Conservation (phyloP, 129 eudicot genomes). For the Silybum marianum region DNA sequence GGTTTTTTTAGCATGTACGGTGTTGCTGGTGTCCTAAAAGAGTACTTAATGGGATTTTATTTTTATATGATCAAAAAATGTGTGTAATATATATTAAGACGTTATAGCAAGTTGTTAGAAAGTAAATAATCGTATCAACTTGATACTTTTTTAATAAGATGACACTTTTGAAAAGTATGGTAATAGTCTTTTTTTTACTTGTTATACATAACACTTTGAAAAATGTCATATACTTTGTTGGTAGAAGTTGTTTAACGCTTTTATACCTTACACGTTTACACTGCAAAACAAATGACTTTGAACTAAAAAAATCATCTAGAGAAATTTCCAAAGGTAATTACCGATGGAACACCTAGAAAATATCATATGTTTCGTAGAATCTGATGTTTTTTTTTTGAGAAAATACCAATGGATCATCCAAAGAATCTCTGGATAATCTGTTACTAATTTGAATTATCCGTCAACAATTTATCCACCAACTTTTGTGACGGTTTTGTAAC, state of each 20-base stretch:
- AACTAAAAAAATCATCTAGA: no score
- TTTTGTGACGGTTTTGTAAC: no score
- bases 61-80: background rate
- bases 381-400: no score
- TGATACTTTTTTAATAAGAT: background rate
- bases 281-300: no score
- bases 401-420: no score
- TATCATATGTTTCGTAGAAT: no score
- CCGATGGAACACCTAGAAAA: no score
- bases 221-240: background rate
- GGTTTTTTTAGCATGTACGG: background rate
- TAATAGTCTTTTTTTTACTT: background rate
- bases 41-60: background rate
- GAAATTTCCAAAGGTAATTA: no score
- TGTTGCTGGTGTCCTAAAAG: background rate
- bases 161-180: background rate
- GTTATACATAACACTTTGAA: background rate
- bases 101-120: background rate
- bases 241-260: background rate
- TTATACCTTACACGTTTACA: background rate
- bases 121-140: background rate
- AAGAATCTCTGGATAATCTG: no score
- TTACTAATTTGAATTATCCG: no score
- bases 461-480: no score
- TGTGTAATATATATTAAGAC: no score